Evolutionary conservation across 306 rosid species (phyloP).

Genomic region (Benincasa hispida): DNA sequence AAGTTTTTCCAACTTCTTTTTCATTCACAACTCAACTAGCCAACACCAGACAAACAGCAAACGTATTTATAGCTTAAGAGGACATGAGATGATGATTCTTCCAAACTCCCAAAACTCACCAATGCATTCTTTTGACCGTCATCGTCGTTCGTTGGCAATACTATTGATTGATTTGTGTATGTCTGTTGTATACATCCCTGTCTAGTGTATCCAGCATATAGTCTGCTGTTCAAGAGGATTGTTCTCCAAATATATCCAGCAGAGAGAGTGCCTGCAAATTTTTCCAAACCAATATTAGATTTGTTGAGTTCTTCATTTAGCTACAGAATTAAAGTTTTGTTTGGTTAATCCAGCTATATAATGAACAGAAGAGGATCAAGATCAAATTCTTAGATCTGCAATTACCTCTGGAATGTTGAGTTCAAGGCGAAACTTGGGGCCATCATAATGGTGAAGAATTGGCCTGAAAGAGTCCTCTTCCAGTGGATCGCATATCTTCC

Average conservation of each 20-base stretch:
- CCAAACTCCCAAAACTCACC: background rate
- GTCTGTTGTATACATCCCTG: background rate
- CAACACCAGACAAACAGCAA: background rate
- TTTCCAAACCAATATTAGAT: background rate
- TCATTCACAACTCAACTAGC: background rate
- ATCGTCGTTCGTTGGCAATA: background rate
- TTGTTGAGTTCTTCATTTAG: background rate
- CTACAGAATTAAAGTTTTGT: background rate
- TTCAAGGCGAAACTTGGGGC: conserved; percentile 92
- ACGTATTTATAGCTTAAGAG: background rate
- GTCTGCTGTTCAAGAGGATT: conserved; percentile 26
- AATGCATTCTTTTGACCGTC: background rate
- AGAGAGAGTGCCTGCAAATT: conserved; percentile 73
- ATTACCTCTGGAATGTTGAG: conserved; percentile 72
- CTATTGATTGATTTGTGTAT: background rate
- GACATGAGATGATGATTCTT: background rate
- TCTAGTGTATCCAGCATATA: background rate
- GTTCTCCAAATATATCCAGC: conserved; percentile 65
- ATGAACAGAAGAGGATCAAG: background rate
- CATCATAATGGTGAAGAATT: conserved; percentile 92
- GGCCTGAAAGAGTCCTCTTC: conserved; percentile 96
- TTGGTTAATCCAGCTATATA: background rate
- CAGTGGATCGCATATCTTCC: conserved; percentile 76
- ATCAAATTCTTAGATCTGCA: background rate
- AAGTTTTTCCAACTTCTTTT: too few species aligned